These are phyloP conservation scores for Coffea humblotiana DNA, from an alignment of 305 asterid species.

Conservation along the genomic window DNA sequence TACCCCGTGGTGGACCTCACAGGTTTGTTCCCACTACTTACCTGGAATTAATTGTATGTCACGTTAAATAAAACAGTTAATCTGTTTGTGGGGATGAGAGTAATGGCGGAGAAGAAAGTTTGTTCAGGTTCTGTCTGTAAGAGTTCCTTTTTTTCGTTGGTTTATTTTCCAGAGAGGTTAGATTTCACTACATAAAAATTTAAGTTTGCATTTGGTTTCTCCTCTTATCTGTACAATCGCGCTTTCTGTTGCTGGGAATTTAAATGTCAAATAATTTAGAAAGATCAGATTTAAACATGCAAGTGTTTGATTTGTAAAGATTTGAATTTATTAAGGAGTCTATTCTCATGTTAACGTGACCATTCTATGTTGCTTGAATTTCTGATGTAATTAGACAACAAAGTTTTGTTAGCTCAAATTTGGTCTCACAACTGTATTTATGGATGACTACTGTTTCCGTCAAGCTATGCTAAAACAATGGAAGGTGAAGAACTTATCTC, in stretches of 20 bases:
- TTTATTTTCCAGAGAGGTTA: not conserved
- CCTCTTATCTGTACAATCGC: not conserved
- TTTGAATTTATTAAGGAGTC: not conserved
- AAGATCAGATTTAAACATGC: not conserved
- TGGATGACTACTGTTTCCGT: not conserved
- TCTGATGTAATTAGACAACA: not conserved
- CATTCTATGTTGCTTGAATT: not conserved
- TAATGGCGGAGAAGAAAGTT: not conserved
- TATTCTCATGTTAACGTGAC: not conserved
- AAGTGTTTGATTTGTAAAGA: not conserved
- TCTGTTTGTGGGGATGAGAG: not conserved
- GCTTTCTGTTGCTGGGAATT: not conserved
- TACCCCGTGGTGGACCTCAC: constrained; percentile 99
- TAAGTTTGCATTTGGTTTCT: not conserved
- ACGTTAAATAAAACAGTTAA: not conserved
- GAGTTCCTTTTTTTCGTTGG: not conserved
- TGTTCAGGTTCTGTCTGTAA: not conserved
- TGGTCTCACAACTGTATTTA: not conserved
- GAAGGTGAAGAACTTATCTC: not conserved
- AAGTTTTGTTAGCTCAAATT: not conserved
- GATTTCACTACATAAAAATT: not conserved
- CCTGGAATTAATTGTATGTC: not conserved
- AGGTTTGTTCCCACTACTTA: constrained; percentile 45
- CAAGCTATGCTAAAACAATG: not conserved
- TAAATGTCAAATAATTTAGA: not conserved